Base-by-base conservation (phyloP, 177 flowering plant genomes). In the Vitis hybrid region DNA sequence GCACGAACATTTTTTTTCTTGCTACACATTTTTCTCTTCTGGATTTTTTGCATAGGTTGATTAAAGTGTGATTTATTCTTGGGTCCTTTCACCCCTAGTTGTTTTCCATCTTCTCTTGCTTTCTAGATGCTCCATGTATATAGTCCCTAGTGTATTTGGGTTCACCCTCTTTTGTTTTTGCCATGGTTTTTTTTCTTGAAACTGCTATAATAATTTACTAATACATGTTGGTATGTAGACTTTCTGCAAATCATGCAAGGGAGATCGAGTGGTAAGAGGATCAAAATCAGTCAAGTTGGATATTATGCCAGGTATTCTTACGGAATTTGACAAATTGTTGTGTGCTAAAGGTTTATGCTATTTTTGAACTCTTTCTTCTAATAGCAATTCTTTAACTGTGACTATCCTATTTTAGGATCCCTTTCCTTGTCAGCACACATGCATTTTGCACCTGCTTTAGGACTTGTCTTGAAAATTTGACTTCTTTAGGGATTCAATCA, bases 161-260 rank as follows among this genome's bases (percentile, higher is more conserved):
- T n/a, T 39, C 29, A 59, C 3, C 12, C 22, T 51, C 20, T 9
- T 10, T 3, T 50, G 29, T 2, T 11, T 19, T 15, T 56, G 31
- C 14, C 5, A 9, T 11, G 26, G 48, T 19, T 10, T 59, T 68
- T 68, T 67, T 16, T 12, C 19, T 7, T 9, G 22, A 62, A 14
- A 62, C 5, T 26, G 10, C 14, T 15, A 20, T 48, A 12, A 18
- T 51, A 60, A 15, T 68, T 64, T 50, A 14, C 14, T 64, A n/a
- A 26, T 63, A 5, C 39, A 9, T 60, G 26, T 55, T 71, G 56
- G 19, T 60, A 1, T 70, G 45, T 77, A 95, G 98, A 83, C 70
- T 71, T 74, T 79, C 55, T 95, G 99, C 90, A 91, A 84, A 74
- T 76, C 97, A 39, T 95, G 99, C 82, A 79, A 76, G 51, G 99